Conservation (phyloP, 345 rosid species). For the Laguncularia racemosa region DNA sequence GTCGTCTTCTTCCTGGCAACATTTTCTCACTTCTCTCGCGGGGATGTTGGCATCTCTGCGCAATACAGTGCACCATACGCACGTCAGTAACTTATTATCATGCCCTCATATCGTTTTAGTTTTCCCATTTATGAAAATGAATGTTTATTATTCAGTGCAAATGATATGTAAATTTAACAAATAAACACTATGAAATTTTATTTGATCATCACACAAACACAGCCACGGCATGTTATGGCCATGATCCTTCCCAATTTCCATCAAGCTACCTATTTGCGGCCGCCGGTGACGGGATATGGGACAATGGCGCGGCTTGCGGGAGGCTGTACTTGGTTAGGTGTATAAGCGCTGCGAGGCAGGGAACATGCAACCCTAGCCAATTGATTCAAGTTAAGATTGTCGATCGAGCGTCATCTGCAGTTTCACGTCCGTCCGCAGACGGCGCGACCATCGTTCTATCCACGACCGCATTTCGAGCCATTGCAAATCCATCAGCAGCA, state of each 20-base stretch:
- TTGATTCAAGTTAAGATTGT: slow-evolving; percentile 34
- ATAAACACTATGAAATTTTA: too few relatives aligned
- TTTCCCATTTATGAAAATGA: too few relatives aligned
- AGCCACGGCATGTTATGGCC: slow-evolving; percentile 57
- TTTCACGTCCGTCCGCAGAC: slow-evolving; percentile 24
- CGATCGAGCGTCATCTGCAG: slow-evolving; percentile 29
- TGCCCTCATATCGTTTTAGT: too few relatives aligned
- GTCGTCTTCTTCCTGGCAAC: not conserved
- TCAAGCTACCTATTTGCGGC: slow-evolving; percentile 43
- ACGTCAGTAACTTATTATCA: slow-evolving; percentile 15
- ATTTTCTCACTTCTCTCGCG: slow-evolving; percentile 4
- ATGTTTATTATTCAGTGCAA: too few relatives aligned
- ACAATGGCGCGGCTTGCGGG: slow-evolving; percentile 58
- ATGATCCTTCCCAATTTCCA: slow-evolving; percentile 33
- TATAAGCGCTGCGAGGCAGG: slow-evolving; percentile 27
- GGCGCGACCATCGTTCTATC: slow-evolving; percentile 41
- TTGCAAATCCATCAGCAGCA: slow-evolving; percentile 19
- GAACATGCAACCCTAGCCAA: slow-evolving; percentile 23
- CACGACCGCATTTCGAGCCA: slow-evolving; percentile 24
- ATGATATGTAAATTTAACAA: too few relatives aligned
- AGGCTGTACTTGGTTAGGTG: slow-evolving; percentile 46
- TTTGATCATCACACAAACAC: too few relatives aligned
- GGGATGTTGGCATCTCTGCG: slow-evolving; percentile 35
- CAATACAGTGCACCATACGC: slow-evolving; percentile 33
- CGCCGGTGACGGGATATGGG: slow-evolving; percentile 60